A percentile compares a stretch with the other conserved stretches of the same genome.
These are phyloP conservation scores for Pseudocohnilembus persalinus DNA, from an alignment of 169 alveolate genomes.

Conservation along the genomic window DNA sequence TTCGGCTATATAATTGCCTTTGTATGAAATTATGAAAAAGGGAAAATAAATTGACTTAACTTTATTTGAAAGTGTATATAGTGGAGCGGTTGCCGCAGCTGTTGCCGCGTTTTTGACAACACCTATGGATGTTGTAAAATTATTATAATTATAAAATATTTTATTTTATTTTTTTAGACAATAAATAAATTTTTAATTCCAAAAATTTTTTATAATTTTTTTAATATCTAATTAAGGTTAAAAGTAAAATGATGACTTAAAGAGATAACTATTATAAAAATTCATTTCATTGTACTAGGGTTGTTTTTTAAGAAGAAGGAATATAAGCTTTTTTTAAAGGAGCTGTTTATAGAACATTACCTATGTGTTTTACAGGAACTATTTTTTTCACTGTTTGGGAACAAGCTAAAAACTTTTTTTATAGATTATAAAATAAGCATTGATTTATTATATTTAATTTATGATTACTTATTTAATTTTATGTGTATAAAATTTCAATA, in stretches of 20 bases:
- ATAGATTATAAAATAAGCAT: background rate
- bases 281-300: slow-evolving; percentile 17
- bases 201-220: no score
- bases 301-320: slow-evolving; percentile 56
- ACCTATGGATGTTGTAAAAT: slow-evolving; percentile 62
- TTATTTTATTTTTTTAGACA: no score
- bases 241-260: slow-evolving; percentile 64
- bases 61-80: slow-evolving; percentile 26
- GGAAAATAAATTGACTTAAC: slow-evolving; percentile 21
- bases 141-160: no score
- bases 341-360: slow-evolving; percentile 37
- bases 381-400: slow-evolving; percentile 44
- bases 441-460: background rate
- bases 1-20: slow-evolving; percentile 61
- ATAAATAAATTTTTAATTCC: background rate
- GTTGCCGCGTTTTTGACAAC: slow-evolving; percentile 65
- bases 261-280: slow-evolving; percentile 39
- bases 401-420: slow-evolving; percentile 10
- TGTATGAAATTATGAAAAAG: slow-evolving; percentile 60
- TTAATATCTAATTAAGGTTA: no score
- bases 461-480: no score
- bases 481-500: no score
- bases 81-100: slow-evolving; percentile 70
- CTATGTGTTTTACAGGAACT: slow-evolving; percentile 33
- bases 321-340: slow-evolving; percentile 59